A percentile compares a stretch with the other conserved stretches of the same genome.
phyloP scores from a whole-genome alignment of 352 stramenopile genomes.

The Pythium periplocum region DNA sequence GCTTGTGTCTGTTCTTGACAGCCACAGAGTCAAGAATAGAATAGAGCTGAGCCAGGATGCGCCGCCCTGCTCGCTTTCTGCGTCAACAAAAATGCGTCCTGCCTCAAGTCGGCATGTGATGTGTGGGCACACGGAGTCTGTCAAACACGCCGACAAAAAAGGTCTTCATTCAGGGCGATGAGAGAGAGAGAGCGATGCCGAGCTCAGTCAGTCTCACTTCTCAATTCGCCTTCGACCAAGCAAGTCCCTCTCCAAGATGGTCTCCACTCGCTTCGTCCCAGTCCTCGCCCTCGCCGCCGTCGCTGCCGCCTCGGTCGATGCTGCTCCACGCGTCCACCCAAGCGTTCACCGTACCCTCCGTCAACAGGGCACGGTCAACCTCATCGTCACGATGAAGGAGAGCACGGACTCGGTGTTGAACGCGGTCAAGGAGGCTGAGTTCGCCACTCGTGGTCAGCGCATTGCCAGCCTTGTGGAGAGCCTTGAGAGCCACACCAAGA shows the following conservation, averaged over 20 bases:
- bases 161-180: too few species aligned
- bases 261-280: neutral
- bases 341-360: slow-evolving; percentile 22
- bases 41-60: too few species aligned
- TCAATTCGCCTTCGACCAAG: neutral
- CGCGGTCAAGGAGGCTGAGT: slow-evolving; percentile 14
- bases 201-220: neutral
- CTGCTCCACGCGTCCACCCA: slow-evolving; percentile 13
- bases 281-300: slow-evolving; percentile 11
- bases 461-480: slow-evolving; percentile 6
- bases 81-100: too few species aligned
- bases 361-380: slow-evolving; percentile 22
- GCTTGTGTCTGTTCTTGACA: too few species aligned
- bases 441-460: slow-evolving; percentile 10
- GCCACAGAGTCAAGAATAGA: too few species aligned
- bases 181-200: too few species aligned
- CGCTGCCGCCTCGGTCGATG: slow-evolving; percentile 4
- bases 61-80: too few species aligned
- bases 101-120: too few species aligned
- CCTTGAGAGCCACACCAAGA: slow-evolving; percentile 8
- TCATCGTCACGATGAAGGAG: slow-evolving; percentile 29
- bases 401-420: slow-evolving; percentile 6
- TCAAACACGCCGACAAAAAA: too few species aligned
- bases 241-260: neutral
- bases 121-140: too few species aligned